Evolutionary conservation across 495 filamentous ascomycete genomes (phyloP).

Genomic region (Annulohypoxylon maeteangense): DNA sequence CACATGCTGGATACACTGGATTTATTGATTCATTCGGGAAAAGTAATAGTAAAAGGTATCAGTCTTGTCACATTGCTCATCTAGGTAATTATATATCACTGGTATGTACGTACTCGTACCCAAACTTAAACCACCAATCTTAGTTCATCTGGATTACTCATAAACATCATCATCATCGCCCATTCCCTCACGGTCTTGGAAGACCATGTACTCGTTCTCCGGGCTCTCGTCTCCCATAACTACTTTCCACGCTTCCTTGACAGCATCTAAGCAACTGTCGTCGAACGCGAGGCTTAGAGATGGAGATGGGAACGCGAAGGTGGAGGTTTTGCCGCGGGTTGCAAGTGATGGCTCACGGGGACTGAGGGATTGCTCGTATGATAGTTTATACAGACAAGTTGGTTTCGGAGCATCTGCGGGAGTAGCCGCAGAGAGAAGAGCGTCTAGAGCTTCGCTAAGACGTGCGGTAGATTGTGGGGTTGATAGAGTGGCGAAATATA

Average conservation of each 20-base stretch:
- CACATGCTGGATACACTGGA: not conserved
- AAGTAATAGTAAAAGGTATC: not conserved
- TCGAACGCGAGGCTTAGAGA: slow-evolving; percentile 74
- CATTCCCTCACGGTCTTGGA: slow-evolving; percentile 63
- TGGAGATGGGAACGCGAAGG: slow-evolving; percentile 62
- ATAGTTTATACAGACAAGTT: slow-evolving; percentile 30
- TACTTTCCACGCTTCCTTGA: slow-evolving; percentile 70
- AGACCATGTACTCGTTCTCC: slow-evolving; percentile 70
- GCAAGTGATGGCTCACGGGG: slow-evolving; percentile 41
- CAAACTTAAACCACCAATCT: not conserved
- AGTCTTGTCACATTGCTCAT: slow-evolving; percentile 1
- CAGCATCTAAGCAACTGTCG: slow-evolving; percentile 68
- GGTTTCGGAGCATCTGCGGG: slow-evolving; percentile 49
- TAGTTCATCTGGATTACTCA: slow-evolving; percentile 15
- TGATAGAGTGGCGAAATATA: slow-evolving; percentile 70
- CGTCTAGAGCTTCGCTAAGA: slow-evolving; percentile 66
- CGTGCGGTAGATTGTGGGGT: slow-evolving; percentile 49
- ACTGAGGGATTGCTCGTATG: slow-evolving; percentile 36
- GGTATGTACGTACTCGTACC: not conserved
- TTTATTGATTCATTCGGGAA: not conserved
- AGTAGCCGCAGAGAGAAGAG: slow-evolving; percentile 59
- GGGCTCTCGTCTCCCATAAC: slow-evolving; percentile 65
- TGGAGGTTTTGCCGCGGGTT: slow-evolving; percentile 26
- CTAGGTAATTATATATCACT: not conserved
- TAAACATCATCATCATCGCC: slow-evolving; percentile 59